phyloP scores from a whole-genome alignment of 2,329 filamentous ascomycete genomes.

The Ophiostoma himal-ulmi region DNA sequence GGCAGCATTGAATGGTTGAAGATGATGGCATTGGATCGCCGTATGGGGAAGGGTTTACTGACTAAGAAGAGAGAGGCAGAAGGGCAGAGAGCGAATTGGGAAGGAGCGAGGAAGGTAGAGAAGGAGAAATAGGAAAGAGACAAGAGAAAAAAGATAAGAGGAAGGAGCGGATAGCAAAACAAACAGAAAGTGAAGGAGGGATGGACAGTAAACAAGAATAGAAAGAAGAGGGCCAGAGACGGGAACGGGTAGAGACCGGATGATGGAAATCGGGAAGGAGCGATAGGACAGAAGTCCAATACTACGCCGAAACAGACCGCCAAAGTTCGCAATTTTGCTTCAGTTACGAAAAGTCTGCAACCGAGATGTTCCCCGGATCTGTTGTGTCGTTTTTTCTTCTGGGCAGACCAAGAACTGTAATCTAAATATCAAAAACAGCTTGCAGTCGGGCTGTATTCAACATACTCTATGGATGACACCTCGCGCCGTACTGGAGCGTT shows the following conservation, averaged over 20 bases:
- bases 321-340: too few relatives aligned
- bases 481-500: neutral
- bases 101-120: neutral
- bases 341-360: neutral
- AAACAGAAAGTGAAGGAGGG: neutral
- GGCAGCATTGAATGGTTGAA: conserved; percentile 21
- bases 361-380: neutral
- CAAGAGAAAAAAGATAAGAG: neutral
- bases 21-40: conserved; percentile 15
- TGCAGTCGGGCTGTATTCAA: too few relatives aligned
- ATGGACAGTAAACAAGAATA: neutral
- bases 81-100: neutral
- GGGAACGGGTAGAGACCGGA: neutral
- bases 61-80: neutral
- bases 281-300: neutral
- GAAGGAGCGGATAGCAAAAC: neutral
- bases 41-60: neutral
- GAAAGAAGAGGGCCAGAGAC: neutral
- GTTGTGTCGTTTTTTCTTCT: neutral
- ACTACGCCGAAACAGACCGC: neutral
- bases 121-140: neutral
- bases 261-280: neutral
- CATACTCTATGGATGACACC: neutral
- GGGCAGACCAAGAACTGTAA: neutral
- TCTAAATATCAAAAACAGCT: neutral